phyloP scores from a whole-genome alignment of 345 rosid species.

The Schrenkiella parvula region DNA sequence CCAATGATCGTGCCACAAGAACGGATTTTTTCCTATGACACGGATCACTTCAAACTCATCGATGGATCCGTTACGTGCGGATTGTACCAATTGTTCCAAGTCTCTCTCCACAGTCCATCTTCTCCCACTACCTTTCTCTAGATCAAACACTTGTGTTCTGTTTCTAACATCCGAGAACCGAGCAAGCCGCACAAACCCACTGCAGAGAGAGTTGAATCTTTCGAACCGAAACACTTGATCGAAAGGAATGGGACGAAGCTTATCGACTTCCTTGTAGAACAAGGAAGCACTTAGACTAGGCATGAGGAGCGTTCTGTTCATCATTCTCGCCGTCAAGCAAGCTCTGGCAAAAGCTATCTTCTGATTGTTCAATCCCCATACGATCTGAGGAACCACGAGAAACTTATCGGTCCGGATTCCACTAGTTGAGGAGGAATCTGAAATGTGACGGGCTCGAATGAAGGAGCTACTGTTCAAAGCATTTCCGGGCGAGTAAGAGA shows the following conservation, averaged over 20 bases:
- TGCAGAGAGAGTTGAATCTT: constrained; percentile 66
- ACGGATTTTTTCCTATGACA: constrained; percentile 77
- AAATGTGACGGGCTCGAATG: constrained; percentile 20
- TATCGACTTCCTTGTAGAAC: constrained; percentile 85
- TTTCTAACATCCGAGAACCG: constrained; percentile 52
- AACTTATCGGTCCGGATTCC: constrained; percentile 62
- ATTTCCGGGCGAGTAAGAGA: constrained; percentile 39
- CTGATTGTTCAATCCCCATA: constrained; percentile 97
- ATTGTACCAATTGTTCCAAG: constrained; percentile 58
- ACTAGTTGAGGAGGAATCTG: constrained; percentile 21
- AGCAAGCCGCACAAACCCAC: constrained; percentile 69
- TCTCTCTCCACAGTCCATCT: constrained; percentile 84
- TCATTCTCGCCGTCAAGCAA: constrained; percentile 76
- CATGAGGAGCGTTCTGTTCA: constrained; percentile 87
- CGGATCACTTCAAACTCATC: constrained; percentile 67
- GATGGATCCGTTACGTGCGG: constrained; percentile 26
- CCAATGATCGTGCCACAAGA: constrained; percentile 99
- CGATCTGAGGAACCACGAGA: constrained; percentile 89
- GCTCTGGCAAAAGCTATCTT: constrained; percentile 98
- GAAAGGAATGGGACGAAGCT: constrained; percentile 71
- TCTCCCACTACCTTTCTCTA: constrained; percentile 95
- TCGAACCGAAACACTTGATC: constrained; percentile 74
- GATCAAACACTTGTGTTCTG: constrained; percentile 37
- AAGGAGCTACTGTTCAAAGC: constrained; percentile 23
- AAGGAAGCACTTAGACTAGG: constrained; percentile 92